Conservation (phyloP, 345 rosid species). For the Pseudoturritis turrita region DNA sequence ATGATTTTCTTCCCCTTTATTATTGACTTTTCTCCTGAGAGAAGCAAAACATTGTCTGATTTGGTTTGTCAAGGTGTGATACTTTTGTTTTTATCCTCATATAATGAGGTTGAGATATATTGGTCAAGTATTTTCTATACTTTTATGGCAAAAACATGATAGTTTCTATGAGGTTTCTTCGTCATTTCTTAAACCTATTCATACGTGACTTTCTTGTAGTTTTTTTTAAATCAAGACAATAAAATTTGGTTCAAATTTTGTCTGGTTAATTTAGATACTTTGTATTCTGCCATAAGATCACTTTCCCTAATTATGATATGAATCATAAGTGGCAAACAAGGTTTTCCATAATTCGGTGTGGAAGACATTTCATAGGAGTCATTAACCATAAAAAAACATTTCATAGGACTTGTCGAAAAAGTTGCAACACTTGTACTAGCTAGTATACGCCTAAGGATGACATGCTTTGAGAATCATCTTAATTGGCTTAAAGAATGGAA, state of each 20-base stretch:
- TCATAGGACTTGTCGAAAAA: not conserved
- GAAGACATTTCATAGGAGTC: not conserved
- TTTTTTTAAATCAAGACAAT: not conserved
- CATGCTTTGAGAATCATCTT: not conserved
- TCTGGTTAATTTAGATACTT: not conserved
- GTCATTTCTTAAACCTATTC: slow-evolving; percentile 1
- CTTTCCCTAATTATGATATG: not conserved
- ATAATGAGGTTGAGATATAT: slow-evolving; percentile 7
- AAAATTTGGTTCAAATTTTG: not conserved
- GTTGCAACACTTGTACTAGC: too few species aligned
- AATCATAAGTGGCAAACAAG: not conserved
- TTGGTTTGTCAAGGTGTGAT: not conserved
- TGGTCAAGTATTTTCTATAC: not conserved
- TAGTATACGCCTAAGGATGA: not conserved
- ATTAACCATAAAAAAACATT: not conserved
- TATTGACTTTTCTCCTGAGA: slow-evolving; percentile 17
- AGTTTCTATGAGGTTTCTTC: slow-evolving; percentile 16
- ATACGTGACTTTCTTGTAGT: not conserved
- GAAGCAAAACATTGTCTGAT: not conserved
- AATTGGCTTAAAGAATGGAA: not conserved
- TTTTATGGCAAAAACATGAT: not conserved
- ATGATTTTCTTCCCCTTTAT: not conserved
- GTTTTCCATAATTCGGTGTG: not conserved
- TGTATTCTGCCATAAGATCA: not conserved
- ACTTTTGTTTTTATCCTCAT: not conserved